Conservation (phyloP, 257 asterid genomes). For the Solanum lycopersicoides region DNA sequence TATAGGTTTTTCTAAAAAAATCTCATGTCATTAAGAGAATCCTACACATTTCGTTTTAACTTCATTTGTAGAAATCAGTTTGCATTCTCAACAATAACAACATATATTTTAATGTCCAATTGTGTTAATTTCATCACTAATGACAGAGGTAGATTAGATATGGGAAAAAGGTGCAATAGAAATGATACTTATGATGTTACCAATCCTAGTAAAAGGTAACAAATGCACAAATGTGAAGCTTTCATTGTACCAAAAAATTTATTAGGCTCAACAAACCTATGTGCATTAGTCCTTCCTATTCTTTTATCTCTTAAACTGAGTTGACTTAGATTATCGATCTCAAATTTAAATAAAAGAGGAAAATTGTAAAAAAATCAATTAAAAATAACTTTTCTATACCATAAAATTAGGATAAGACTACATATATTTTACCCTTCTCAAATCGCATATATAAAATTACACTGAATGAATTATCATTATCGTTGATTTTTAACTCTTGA, state of each 20-base stretch:
- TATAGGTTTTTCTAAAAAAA: fast-evolving
- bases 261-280: too few species aligned
- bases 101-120: neutral
- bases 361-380: too few species aligned
- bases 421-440: neutral
- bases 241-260: neutral
- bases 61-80: neutral
- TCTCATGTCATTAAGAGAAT: neutral
- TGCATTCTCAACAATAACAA: neutral
- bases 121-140: neutral
- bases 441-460: too few species aligned
- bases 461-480: too few species aligned
- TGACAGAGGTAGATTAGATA: neutral
- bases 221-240: too few species aligned
- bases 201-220: neutral
- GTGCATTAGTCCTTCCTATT: neutral
- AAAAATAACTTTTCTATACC: too few species aligned
- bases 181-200: neutral
- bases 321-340: fast-evolving
- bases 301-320: too few species aligned
- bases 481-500: neutral
- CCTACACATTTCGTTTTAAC: neutral
- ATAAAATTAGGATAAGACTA: neutral
- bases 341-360: too few species aligned
- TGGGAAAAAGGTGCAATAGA: too few species aligned